These are phyloP conservation scores for Coniosporium tulheliwenetii DNA, from an alignment of 2,329 filamentous ascomycete genomes.

Conservation along the genomic window DNA sequence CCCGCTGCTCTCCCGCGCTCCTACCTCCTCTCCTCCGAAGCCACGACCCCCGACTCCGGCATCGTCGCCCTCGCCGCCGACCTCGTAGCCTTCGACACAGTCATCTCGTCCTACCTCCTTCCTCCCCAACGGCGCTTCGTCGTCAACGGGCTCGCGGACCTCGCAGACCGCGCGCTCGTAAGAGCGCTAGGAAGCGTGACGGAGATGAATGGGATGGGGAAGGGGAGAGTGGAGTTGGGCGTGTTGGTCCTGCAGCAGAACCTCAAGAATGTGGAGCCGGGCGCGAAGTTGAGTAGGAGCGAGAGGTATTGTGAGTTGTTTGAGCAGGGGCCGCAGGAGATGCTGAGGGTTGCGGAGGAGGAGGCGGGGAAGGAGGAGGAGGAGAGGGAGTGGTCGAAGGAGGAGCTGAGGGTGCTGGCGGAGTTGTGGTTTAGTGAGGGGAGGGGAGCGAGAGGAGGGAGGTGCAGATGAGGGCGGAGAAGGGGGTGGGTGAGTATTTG, in stretches of 20 bases:
- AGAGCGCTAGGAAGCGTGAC: constrained; percentile 47
- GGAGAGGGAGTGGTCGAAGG: constrained; percentile 17
- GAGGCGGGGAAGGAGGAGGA: constrained; percentile 19
- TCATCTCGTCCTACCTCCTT: constrained; percentile 56
- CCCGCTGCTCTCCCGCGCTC: constrained; percentile 31
- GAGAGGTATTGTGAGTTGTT: constrained; percentile 57
- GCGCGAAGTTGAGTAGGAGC: constrained; percentile 46
- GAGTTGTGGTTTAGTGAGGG: constrained; percentile 28
- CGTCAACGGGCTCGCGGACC: constrained; percentile 55
- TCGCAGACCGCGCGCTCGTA: constrained; percentile 70
- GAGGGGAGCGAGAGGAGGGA: constrained; percentile 51
- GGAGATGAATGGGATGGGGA: constrained; percentile 73
- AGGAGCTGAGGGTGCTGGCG: constrained; percentile 24
- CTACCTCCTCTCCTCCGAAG: constrained; percentile 49
- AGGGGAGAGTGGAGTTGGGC: constrained; percentile 80
- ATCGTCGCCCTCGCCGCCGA: constrained; percentile 74
- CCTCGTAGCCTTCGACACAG: constrained; percentile 78
- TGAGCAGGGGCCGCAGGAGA: constrained; percentile 45
- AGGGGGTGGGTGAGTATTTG: constrained; percentile 59
- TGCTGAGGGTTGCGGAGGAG: constrained; percentile 39
- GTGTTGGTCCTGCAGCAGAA: constrained; percentile 93
- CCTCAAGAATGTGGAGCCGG: constrained; percentile 76
- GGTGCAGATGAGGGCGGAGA: constrained; percentile 48
- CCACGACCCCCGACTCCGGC: constrained; percentile 61
- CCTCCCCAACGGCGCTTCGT: constrained; percentile 55